Evolutionary conservation across 2,329 filamentous ascomycete genomes (phyloP), one percentile per base, ranked within the genome.

Genomic region (Sarocladiaceae sp.): DNA sequence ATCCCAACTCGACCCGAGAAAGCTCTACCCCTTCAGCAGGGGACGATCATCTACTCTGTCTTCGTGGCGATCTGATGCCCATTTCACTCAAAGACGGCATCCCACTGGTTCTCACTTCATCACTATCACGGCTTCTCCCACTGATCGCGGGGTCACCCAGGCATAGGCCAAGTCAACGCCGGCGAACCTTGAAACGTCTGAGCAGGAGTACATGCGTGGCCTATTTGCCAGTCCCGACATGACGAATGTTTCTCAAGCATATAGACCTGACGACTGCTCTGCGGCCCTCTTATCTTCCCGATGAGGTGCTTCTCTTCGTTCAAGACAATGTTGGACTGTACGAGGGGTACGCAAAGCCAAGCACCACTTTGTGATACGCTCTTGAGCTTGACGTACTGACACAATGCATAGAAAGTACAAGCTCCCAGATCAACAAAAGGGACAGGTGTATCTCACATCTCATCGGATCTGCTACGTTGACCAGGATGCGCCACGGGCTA

Each of bases 321-420:
- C 91, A 97, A 70, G 90, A 97, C 74, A 90, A 88, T 64, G 90
- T 98, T 57, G 93, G 93, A 54, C 74, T 98, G 50, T 98, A 98
- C 70, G 88, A 97, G 75, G 93, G 93, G 89, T 95, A 75, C 68
- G 82, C 70, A 42, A 41, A 9, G 44, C 50, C 27, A 42, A 29
- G 20, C 23, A 33, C 42, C 16, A 13, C 27, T 21, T 33, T 34
- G 35, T 29, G 29, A 13, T 10, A 26, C 23, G 19, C 29, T 43
- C 4, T 33, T 33, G n/a, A 13, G 3, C 9, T 7, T 12, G 20
- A 50, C 20, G 29, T 27, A 20, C 16, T 24, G 13, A 33, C 33
- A 50, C 53, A 45, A 19, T 34, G 41, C n/a, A 29, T 55, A 95
- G 89, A 55, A 97, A 96, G 70, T 93, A 83, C 71, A 98, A 98